Evolutionary conservation across 139 green algal species (phyloP).

Genomic region (Chlorella sp.): DNA sequence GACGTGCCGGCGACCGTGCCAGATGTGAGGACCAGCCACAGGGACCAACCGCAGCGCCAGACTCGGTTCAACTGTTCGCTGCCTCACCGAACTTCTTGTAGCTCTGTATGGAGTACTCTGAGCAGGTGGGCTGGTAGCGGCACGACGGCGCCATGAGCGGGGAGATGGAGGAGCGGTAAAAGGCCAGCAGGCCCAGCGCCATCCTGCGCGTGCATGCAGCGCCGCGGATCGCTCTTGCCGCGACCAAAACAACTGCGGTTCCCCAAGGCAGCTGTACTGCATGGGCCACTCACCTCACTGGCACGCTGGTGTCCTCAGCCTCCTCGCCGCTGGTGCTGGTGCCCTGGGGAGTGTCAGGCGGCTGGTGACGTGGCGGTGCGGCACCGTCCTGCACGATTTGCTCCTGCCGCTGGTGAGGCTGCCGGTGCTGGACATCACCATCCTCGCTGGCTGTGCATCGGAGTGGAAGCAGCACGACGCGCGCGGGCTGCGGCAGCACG

Average conservation of each 20-base stretch:
- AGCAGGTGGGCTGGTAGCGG: constrained; percentile 78
- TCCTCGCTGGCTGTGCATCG: too few relatives aligned
- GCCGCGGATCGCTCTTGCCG: background rate
- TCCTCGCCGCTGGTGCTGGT: background rate
- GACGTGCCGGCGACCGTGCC: constrained; percentile 74
- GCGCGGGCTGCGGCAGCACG: too few relatives aligned
- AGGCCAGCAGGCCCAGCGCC: constrained; percentile 52
- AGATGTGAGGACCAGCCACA: constrained; percentile 72
- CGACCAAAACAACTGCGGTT: background rate
- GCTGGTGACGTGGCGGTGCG: background rate
- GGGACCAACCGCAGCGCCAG: constrained; percentile 18
- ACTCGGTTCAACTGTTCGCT: background rate
- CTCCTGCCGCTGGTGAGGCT: too few relatives aligned
- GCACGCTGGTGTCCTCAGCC: background rate
- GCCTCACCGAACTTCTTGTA: constrained; percentile 59
- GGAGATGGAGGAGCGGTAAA: constrained; percentile 68
- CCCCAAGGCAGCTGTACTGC: background rate
- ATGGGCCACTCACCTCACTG: background rate
- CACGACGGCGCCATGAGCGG: constrained; percentile 68
- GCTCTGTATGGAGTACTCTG: constrained; percentile 52
- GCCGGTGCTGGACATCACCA: too few relatives aligned
- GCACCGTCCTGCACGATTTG: too few relatives aligned
- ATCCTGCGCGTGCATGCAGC: constrained; percentile 7
- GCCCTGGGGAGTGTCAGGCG: background rate
- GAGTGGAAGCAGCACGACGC: too few relatives aligned